These are phyloP conservation scores for Breviolum minutum DNA, from an alignment of 73 alveolate genomes.

Conservation along the genomic window DNA sequence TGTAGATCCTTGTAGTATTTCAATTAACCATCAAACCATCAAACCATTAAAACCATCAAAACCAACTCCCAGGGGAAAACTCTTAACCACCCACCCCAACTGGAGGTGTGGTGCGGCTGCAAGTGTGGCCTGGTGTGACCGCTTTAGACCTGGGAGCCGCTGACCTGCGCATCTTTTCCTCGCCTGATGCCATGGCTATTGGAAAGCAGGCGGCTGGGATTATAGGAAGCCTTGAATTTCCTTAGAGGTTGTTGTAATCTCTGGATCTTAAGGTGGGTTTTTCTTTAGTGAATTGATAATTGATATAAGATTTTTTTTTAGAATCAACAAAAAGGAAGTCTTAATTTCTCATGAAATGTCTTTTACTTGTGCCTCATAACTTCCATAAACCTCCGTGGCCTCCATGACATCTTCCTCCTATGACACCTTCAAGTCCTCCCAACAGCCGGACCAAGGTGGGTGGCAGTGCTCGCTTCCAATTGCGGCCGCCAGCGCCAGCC, in stretches of 20 bases:
- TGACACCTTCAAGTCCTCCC: background rate
- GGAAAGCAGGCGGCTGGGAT: conserved; percentile 25
- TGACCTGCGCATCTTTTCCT: conserved; percentile 21
- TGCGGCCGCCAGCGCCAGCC: conserved; percentile 52
- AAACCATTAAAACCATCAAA: too few relatives aligned
- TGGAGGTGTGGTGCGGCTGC: conserved; percentile 38
- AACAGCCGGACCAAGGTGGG: background rate
- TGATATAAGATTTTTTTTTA: background rate
- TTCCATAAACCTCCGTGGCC: background rate
- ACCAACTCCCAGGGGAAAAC: too few relatives aligned
- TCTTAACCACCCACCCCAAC: too few relatives aligned
- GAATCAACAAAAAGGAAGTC: background rate
- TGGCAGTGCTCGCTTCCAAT: conserved; percentile 17
- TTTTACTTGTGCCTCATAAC: too few relatives aligned
- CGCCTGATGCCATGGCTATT: conserved; percentile 57
- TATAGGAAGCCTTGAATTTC: background rate
- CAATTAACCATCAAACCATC: too few relatives aligned
- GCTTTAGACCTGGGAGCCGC: conserved; percentile 40
- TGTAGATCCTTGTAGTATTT: too few relatives aligned
- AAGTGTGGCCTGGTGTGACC: conserved; percentile 51
- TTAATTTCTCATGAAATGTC: too few relatives aligned
- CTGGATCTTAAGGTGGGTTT: too few relatives aligned
- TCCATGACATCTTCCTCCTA: background rate
- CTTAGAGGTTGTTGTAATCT: too few relatives aligned
- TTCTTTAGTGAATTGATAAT: too few relatives aligned